A percentile compares a stretch with the other conserved stretches of the same genome.
These are phyloP conservation scores for Aspergillus funiculosus DNA, from an alignment of 495 filamentous ascomycete species.

Conservation along the genomic window DNA sequence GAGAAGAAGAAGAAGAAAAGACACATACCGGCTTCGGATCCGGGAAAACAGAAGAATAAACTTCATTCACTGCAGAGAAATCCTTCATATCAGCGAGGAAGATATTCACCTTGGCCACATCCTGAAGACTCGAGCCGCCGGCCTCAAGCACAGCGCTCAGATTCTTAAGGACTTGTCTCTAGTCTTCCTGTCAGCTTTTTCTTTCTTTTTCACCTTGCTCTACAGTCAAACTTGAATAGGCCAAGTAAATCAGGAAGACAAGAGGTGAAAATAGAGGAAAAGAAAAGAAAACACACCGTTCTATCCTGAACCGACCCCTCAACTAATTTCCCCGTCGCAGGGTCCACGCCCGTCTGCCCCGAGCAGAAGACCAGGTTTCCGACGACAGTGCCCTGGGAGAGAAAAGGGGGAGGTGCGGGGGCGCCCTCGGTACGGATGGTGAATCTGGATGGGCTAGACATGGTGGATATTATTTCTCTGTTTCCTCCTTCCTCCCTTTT, in stretches of 20 bases:
- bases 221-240: background rate
- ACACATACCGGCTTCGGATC: constrained; percentile 47
- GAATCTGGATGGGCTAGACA: constrained; percentile 20
- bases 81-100: constrained; percentile 66
- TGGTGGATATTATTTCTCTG: background rate
- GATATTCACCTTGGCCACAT: constrained; percentile 65
- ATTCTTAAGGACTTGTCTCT: constrained; percentile 52
- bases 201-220: background rate
- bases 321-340: constrained; percentile 43
- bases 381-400: constrained; percentile 41
- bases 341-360: constrained; percentile 46
- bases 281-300: constrained; percentile 34
- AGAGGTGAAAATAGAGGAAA: background rate
- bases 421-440: constrained; percentile 32
- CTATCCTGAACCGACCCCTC: constrained; percentile 51
- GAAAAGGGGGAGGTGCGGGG: constrained; percentile 37
- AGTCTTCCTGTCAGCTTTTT: background rate
- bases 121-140: constrained; percentile 53
- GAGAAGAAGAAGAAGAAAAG: background rate
- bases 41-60: constrained; percentile 50
- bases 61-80: constrained; percentile 58
- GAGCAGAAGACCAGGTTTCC: constrained; percentile 42
- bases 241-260: background rate
- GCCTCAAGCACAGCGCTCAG: constrained; percentile 60
- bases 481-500: too few relatives aligned